Evolutionary conservation across 495 filamentous ascomycete species (phyloP), one percentile per base, ranked within the genome.

Genomic region (Talaromyces trachyspermus): DNA sequence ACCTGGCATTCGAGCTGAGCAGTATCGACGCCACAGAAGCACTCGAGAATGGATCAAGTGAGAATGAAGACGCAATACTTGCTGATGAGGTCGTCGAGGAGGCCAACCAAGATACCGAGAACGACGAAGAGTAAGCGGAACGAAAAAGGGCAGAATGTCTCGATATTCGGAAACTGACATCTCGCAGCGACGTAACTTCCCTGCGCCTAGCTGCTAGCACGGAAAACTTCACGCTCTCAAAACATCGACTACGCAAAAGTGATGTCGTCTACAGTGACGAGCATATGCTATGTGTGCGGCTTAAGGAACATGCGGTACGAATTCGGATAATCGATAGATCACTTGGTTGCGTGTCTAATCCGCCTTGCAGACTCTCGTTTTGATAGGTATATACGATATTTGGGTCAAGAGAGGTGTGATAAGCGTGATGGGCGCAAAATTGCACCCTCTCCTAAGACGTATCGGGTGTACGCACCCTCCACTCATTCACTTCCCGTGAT

Each of bases 401-500:
- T 78, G 75, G 61, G 75, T 91, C 2, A 71, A 70, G 35, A 72
- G 79, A 43, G 80, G 83, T 20, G 75, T 81, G 30, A 65, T 89
- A 19, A 77, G 77, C 51, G 49, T 85, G 15, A 70, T 76, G 54
- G 88, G 88, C 3, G 81, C 85, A 0, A 78, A 74, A 15, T 50
- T 94, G 6, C 68, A 69, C 59, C 76, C 7, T 76, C 75, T 0
- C 65, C 75, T 12, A 54, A 57, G 2, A 43, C 73, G 0, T 74
- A 83, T 50, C 71, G 80, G 60, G 75, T 91, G 7, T 84, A 82
- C 66, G 83, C 84, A 24, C 83, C 86, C 9, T 79, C 76, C 29
- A 89, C 84, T 7, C 87, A 92, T 61, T 81, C 87, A 5, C 65
- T 92, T 12, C 87, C 88, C 1, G 72, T 84, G 8, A 77, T 95